phyloP scores from a whole-genome alignment of 495 filamentous ascomycete genomes.

The Neurospora intermedia region DNA sequence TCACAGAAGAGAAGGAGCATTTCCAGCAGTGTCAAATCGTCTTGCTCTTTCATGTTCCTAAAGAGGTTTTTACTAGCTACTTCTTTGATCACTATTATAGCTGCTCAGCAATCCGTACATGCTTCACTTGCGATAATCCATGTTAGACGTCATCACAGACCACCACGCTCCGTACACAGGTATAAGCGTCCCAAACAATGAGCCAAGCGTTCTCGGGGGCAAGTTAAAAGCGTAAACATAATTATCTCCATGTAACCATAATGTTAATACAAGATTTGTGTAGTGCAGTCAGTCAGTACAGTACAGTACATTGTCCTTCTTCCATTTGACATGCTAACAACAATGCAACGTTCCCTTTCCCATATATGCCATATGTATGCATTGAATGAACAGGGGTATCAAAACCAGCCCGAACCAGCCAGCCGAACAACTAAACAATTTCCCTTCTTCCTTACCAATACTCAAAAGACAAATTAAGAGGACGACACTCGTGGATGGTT shows the following conservation, averaged over 20 bases:
- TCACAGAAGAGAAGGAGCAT: too few species aligned
- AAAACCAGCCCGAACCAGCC: background rate
- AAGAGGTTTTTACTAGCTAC: too few species aligned
- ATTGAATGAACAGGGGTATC: background rate
- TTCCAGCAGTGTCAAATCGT: too few species aligned
- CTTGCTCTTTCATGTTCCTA: too few species aligned
- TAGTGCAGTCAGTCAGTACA: background rate
- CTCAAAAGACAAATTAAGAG: background rate
- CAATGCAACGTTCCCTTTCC: background rate
- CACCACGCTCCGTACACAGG: background rate
- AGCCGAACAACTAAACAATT: background rate
- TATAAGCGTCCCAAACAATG: background rate
- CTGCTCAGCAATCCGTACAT: too few species aligned
- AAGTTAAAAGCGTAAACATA: background rate
- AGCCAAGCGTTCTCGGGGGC: background rate
- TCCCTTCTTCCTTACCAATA: background rate
- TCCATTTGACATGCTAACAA: background rate
- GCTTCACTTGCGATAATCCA: too few species aligned
- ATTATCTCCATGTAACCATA: background rate
- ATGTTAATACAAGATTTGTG: background rate
- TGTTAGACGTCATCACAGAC: background rate
- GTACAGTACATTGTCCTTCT: background rate
- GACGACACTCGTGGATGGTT: background rate
- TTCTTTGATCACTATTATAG: too few species aligned
- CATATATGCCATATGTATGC: background rate